Percentiles rank a stretch among this genome's conserved stretches.
These are phyloP conservation scores for Eucalyptus grandis DNA, from an alignment of 345 rosid genomes.

Conservation along the genomic window DNA sequence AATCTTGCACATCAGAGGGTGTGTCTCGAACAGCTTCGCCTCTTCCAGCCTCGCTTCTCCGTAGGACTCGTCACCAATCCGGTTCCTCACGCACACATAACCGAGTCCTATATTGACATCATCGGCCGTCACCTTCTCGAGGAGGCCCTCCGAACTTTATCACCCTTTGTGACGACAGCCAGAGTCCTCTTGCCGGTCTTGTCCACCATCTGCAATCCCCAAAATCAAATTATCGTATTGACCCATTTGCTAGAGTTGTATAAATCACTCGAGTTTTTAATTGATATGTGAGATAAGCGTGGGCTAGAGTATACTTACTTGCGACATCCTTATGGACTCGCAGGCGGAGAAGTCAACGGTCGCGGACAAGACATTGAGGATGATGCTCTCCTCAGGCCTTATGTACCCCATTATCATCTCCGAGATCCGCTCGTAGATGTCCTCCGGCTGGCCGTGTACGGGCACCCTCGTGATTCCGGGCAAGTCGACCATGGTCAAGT, in stretches of 20 bases:
- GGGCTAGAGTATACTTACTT: background rate
- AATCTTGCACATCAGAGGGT: conserved; percentile 8
- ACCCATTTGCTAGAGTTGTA: background rate
- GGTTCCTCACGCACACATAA: conserved; percentile 33
- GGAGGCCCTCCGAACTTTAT: conserved; percentile 33
- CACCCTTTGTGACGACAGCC: conserved; percentile 39
- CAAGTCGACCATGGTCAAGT: conserved; percentile 47
- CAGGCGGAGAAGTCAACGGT: conserved; percentile 33
- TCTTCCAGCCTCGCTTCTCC: conserved; percentile 16
- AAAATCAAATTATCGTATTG: background rate
- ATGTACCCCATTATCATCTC: conserved; percentile 33
- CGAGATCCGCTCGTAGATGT: conserved; percentile 31
- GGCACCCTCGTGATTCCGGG: conserved; percentile 50
- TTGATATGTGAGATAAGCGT: background rate
- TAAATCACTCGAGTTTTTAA: background rate
- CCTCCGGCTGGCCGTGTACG: conserved; percentile 33
- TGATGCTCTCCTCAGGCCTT: conserved; percentile 27
- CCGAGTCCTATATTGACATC: conserved; percentile 45
- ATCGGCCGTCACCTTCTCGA: conserved; percentile 31
- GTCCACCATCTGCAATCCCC: conserved; percentile 10
- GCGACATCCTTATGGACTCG: conserved; percentile 47
- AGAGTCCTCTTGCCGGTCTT: conserved; percentile 31
- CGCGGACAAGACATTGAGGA: conserved; percentile 33
- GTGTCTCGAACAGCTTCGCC: conserved; percentile 2
- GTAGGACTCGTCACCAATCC: conserved; percentile 21